Evolutionary conservation across 768 basidiomycete genomes (phyloP), one percentile per base, ranked within the genome.

Genomic region (Pisolithus orientalis): DNA sequence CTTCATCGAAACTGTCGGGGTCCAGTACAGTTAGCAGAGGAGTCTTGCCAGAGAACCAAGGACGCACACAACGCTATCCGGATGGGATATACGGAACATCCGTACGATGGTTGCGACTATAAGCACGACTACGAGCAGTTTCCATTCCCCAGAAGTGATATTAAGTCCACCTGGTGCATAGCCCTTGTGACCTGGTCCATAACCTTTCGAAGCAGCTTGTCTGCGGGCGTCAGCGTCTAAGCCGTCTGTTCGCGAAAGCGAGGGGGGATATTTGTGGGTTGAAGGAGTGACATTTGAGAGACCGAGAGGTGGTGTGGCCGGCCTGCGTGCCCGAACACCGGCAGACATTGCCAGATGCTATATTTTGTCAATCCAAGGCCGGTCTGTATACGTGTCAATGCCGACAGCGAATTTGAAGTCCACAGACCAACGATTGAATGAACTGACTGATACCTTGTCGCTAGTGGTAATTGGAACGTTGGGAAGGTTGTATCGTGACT

Each of bases 51-150:
- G 32, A 4, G 16, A 50, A 42, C 1, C 31, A 5, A 11, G 10
- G 4, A 79, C 90, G 73, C 59, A 94, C 91, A 99, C 95, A 39
- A 99, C 92, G 61, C 92, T 94, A 52, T 83, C 77, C 0, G 95
- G 95, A 63, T 83, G 82, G 40, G 87, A 90, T 42, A 99, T 72
- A 49, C 86, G 80, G 71, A 87, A 96, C 52, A 94, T 67, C 44
- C 95, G 80, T n/a, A 97, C 90, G n/a, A 74, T 80, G 6, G 75
- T 68, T 1, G 91, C 94, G 46, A 96, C 62, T 8, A 91, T 53
- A 31, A 85, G 71, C 49, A 96, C 65, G 25, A 81, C 62, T 16
- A 80, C 65, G 7, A 96, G 71, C 45, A 94, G 69, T 63, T 86
- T 88, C 80, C 81, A 87, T 62, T 95, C 94, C 39, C 81, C 89